Conservation (phyloP, 441 rosid genomes). For the Aquilaria agallochum region DNA sequence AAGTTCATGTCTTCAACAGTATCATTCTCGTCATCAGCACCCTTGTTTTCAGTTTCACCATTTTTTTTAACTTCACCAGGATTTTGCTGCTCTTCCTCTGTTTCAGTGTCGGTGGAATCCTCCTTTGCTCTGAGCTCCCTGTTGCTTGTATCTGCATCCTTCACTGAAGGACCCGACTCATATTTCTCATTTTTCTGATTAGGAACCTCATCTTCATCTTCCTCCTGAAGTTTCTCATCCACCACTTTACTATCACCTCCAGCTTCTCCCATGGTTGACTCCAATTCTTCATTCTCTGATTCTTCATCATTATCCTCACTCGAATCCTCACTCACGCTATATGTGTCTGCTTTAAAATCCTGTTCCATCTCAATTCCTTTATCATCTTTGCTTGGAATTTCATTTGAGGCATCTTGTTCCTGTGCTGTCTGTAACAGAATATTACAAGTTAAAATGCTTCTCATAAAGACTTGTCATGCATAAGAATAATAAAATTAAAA, state of each 20-base stretch:
- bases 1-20: slow-evolving; percentile 50
- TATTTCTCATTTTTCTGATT: slow-evolving; percentile 53
- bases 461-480: slow-evolving; percentile 4
- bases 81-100: slow-evolving; percentile 41
- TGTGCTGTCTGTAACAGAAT: slow-evolving; percentile 52
- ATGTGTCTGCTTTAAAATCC: slow-evolving; percentile 72
- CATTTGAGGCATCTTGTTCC: slow-evolving; percentile 61
- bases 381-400: slow-evolving; percentile 55
- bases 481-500: slow-evolving; percentile 4
- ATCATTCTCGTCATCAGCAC: slow-evolving; percentile 46
- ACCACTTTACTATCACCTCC: slow-evolving; percentile 72
- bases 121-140: slow-evolving; percentile 93
- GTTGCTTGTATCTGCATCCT: slow-evolving; percentile 44
- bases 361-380: slow-evolving; percentile 97
- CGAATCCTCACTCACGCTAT: slow-evolving; percentile 81
- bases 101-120: slow-evolving; percentile 34
- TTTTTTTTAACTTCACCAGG: slow-evolving; percentile 34
- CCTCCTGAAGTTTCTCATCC: slow-evolving; percentile 76
- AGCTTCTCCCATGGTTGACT: slow-evolving; percentile 74
- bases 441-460: background rate
- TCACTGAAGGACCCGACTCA: slow-evolving; percentile 79
- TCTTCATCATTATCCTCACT: slow-evolving; percentile 59
- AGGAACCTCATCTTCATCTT: slow-evolving; percentile 64
- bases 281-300: slow-evolving; percentile 63
- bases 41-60: slow-evolving; percentile 43